Conservation (phyloP, 116 monocot genomes). For the Iris pallida region DNA sequence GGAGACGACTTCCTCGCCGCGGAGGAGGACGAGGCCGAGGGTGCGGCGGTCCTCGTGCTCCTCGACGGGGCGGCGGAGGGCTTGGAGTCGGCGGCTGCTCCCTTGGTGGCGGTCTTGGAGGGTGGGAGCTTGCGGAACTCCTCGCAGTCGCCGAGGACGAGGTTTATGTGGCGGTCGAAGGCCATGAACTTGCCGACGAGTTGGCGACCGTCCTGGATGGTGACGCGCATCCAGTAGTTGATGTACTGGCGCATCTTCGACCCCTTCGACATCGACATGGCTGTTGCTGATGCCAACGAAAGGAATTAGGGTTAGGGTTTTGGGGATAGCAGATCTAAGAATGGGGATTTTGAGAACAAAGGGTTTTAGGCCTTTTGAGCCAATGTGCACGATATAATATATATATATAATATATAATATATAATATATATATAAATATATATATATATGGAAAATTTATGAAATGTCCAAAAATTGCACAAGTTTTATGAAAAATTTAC, state of each 20-base stretch:
- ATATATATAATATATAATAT: no score
- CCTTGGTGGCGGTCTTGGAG: constrained; percentile 9
- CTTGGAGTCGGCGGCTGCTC: neutral
- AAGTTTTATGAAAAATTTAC: no score
- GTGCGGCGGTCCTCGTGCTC: constrained; percentile 80
- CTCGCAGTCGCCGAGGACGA: constrained; percentile 96
- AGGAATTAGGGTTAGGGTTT: neutral
- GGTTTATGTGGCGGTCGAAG: constrained; percentile 99
- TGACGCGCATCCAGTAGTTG: constrained; percentile 98
- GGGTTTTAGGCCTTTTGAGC: no score
- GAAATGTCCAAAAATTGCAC: no score
- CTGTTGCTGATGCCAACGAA: neutral
- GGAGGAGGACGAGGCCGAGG: constrained; percentile 86
- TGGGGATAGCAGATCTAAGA: neutral
- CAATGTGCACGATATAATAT: no score
- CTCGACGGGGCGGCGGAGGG: constrained; percentile 12
- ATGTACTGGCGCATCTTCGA: constrained; percentile 99
- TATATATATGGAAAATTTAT: no score
- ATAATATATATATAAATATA: no score
- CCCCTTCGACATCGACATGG: constrained; percentile 96
- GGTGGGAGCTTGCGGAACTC: constrained; percentile 82
- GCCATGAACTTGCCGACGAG: constrained; percentile 99
- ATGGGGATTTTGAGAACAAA: no score
- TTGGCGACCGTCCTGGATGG: constrained; percentile 93
- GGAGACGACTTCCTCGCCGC: constrained; percentile 95